Evolutionary conservation across 1,284 basidiomycete genomes (phyloP).

Genomic region (Trichosporon asahii): DNA sequence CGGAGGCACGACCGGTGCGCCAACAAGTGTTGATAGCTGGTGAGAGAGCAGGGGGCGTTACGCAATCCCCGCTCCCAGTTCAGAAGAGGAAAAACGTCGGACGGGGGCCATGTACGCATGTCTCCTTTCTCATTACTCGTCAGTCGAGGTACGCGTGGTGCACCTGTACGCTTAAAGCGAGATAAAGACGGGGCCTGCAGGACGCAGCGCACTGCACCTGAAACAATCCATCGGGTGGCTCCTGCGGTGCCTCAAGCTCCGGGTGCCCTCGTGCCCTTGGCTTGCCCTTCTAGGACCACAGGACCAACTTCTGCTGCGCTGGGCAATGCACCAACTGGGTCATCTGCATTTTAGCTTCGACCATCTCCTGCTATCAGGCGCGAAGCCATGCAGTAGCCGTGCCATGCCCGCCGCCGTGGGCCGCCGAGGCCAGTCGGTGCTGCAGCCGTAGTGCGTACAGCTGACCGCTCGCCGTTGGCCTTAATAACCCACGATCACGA

Average conservation of each 20-base stretch:
- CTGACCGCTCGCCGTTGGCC: not conserved
- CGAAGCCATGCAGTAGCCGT: not conserved
- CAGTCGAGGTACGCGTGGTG: not conserved
- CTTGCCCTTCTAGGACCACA: not conserved
- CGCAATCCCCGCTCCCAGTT: not conserved
- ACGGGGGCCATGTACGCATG: not conserved
- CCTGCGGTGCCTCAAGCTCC: not conserved
- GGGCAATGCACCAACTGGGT: not conserved
- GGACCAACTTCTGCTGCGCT: not conserved
- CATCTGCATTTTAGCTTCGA: not conserved
- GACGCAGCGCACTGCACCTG: not conserved
- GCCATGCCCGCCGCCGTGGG: not conserved
- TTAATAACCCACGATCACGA: not conserved
- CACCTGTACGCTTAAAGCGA: not conserved
- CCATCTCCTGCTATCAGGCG: not conserved
- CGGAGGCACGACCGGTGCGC: not conserved
- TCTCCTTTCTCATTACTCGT: not conserved
- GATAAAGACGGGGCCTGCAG: not conserved
- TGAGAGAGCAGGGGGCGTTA: not conserved
- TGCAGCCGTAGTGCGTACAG: not conserved
- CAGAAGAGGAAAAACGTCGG: not conserved
- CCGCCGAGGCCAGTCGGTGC: not conserved
- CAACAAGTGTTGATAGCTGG: not conserved
- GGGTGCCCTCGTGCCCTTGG: not conserved
- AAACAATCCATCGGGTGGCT: constrained; percentile 6